Base-by-base conservation (phyloP, 2,329 filamentous ascomycete genomes). In the Thelonectria discophora region DNA sequence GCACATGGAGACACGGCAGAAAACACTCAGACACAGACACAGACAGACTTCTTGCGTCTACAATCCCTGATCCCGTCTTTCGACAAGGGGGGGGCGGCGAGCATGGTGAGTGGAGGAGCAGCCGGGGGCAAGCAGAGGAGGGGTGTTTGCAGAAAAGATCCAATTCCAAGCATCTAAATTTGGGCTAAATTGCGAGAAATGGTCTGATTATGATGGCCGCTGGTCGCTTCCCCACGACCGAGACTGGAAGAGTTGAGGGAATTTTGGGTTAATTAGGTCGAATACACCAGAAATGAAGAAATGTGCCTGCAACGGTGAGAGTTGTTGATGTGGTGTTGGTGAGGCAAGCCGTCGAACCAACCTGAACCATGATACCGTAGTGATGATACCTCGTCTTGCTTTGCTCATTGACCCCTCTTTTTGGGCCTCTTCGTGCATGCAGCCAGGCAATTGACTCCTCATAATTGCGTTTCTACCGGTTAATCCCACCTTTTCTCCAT, bases 31-130 rank as follows among this genome's bases (percentile, higher is more conserved):
- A n/a, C n/a, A n/a, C n/a, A n/a, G n/a, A n/a, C n/a, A n/a, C n/a
- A n/a, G n/a, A n/a, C n/a, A n/a, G n/a, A n/a, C n/a, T n/a, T n/a
- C 5, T 20, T 21, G 43, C 43, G 43, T 21, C 43, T 47, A 47
- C 43, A 45, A 34, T 13, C 32, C 32, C 13, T 34, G 32, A 34
- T 11, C 32, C 32, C 32, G 9, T 32, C 18, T 32, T 55, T 46
- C 58, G 52, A 40, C 46, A 42, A 18, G 47, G 57, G 58, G 51
- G 58, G 39, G 52, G 52, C 46, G 58, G 46, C 42, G 20, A 13
- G 18, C 21, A 34, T 48, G 58, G 47, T 60, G 58, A 60, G 52
- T 60, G 58, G 58, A 34, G 58, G 58, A 47, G 47, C 55, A 60
- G 58, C 52, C 58, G 58, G 58, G 24, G 24, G 7, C 24, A n/a